These are phyloP conservation scores for Fusarium algeriense DNA, from an alignment of 2,329 filamentous ascomycete genomes.

Conservation along the genomic window DNA sequence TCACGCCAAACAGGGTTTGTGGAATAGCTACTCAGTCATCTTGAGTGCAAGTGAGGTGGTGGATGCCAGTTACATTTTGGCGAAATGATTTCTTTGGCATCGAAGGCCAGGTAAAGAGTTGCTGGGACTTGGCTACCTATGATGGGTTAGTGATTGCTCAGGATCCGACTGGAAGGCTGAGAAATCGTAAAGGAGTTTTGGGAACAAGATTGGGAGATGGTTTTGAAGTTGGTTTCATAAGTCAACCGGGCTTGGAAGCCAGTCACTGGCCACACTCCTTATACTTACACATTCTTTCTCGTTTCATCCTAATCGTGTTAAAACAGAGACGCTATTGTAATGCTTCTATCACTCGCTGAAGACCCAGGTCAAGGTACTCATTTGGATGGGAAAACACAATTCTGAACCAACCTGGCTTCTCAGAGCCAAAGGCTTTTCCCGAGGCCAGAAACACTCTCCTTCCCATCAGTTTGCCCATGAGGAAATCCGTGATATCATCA, in stretches of 20 bases:
- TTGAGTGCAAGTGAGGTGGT: neutral
- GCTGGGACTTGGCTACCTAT: neutral
- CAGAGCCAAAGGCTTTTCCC: constrained; percentile 54
- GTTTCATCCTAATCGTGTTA: neutral
- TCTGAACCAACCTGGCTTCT: constrained; percentile 55
- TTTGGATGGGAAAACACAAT: constrained; percentile 55
- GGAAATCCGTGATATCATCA: constrained; percentile 42
- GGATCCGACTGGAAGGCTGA: neutral
- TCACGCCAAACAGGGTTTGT: neutral
- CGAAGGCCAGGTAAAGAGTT: no score
- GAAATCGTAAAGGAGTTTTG: neutral
- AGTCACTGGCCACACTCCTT: neutral
- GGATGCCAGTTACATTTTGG: neutral
- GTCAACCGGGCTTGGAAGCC: neutral
- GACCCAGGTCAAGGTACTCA: constrained; percentile 48
- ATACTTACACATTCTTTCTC: neutral
- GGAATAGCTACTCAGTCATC: neutral
- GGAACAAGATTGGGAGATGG: neutral
- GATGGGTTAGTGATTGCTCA: neutral
- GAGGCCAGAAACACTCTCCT: constrained; percentile 54
- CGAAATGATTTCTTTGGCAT: neutral
- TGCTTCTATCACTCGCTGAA: constrained; percentile 38
- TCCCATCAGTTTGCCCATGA: constrained; percentile 48
- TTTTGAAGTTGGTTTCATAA: neutral
- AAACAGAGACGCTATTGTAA: constrained; percentile 11